These are phyloP conservation scores for Myrica gale DNA, from an alignment of 306 rosid species.

Conservation along the genomic window DNA sequence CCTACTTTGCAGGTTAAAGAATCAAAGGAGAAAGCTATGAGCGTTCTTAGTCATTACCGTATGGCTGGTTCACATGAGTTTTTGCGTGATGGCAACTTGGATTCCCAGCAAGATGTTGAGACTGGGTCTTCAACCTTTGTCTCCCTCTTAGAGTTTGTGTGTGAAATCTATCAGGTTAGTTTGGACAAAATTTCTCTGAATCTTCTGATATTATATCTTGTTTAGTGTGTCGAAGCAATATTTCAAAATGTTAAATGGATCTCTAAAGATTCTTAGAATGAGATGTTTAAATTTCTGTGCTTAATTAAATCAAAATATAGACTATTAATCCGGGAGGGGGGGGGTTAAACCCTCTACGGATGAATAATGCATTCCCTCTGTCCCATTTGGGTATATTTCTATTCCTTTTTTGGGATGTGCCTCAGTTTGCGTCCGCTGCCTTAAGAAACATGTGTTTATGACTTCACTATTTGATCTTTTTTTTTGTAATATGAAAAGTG, in stretches of 20 bases:
- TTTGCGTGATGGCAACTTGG: slow-evolving; percentile 48
- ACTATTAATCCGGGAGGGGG: background rate
- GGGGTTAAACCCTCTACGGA: background rate
- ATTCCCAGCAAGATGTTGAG: slow-evolving; percentile 53
- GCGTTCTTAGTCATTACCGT: slow-evolving; percentile 69
- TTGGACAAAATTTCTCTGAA: slow-evolving; percentile 20
- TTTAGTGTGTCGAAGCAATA: slow-evolving; percentile 7
- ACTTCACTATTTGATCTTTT: background rate
- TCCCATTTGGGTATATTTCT: background rate
- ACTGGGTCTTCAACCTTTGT: slow-evolving; percentile 53
- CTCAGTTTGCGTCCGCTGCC: background rate
- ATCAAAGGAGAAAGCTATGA: slow-evolving; percentile 87
- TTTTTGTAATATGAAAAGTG: background rate
- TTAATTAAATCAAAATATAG: background rate
- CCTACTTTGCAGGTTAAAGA: slow-evolving; percentile 71
- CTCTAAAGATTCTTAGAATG: background rate
- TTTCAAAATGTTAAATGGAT: background rate
- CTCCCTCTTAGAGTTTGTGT: slow-evolving; percentile 90
- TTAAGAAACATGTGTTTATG: background rate
- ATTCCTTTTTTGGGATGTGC: background rate
- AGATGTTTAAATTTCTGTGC: background rate
- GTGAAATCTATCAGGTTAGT: slow-evolving; percentile 85
- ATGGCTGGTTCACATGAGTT: slow-evolving; percentile 65
- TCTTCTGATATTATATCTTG: slow-evolving; percentile 4
- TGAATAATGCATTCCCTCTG: background rate